Evolutionary conservation across 371 early-diverging fungal genomes (phyloP), one percentile per base, ranked within the genome.

Genomic region (Vairimorpha apis): DNA sequence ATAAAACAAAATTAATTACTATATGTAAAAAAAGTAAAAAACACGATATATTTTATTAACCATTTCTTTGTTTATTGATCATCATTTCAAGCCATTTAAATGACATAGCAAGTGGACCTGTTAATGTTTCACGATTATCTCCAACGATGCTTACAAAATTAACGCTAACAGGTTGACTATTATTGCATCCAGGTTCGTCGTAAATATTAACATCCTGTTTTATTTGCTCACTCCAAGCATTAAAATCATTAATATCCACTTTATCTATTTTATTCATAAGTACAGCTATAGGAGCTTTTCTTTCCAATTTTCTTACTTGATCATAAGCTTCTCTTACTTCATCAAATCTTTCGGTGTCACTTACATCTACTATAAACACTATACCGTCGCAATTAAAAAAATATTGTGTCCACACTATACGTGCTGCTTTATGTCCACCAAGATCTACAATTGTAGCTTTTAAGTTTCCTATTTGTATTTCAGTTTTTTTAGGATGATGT

Each of bases 401-500:
- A 70, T 81, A 84, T 14, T 79, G 77, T 18, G 74, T 75, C 84
- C 84, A 84, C 7, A 74, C 81, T 5, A 81, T 43, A 13, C 84
- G 41, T 0, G 79, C 82, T 41, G 80, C 74, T 49, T 66, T 60
- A 60, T 84, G 84, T 18, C 84, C 84, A 14, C 84, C 84, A 23
- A 84, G 53, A 70, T 84, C 84, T 35, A 77, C 59, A 27, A 82
- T 70, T 13, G 66, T 70, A 10, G 75, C 79, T 45, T 72, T 81
- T 29, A 84, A 37, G 66, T 84, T 80, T 27, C 82, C 84, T 45
- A 84, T 82, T 51, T 82, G 78, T 32, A 84, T 63, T 25, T 78
- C 60, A 25, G 74, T 65, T 37, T 77, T 73, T 25, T 53, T 74
- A 2, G 78, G 75, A 82, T 97, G 96, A 76, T 92, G 88, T 33